phyloP scores from a whole-genome alignment of 129 eudicot genomes.

The Artemisia annua region DNA sequence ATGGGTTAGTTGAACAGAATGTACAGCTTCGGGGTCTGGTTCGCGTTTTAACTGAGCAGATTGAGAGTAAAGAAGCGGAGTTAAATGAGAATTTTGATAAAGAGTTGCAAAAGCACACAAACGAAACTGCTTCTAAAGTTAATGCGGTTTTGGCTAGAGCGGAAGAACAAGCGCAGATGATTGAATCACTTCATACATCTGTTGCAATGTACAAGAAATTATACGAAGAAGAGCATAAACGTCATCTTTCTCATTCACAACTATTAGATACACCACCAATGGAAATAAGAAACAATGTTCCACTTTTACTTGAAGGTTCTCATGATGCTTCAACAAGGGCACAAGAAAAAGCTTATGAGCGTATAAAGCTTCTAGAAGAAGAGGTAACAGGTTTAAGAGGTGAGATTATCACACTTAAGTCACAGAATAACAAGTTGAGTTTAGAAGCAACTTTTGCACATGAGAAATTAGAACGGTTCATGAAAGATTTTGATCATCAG shows the following conservation, averaged over 20 bases:
- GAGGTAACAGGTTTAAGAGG: slow-evolving; percentile 55
- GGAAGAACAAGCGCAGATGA: slow-evolving; percentile 85
- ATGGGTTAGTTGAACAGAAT: slow-evolving; percentile 92
- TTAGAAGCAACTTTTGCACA: slow-evolving; percentile 70
- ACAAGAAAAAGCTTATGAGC: slow-evolving; percentile 58
- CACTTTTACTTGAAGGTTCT: slow-evolving; percentile 51
- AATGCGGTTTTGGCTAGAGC: slow-evolving; percentile 75
- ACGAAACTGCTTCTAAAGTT: slow-evolving; percentile 76
- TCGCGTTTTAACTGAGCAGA: slow-evolving; percentile 75
- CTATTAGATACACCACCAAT: slow-evolving; percentile 35
- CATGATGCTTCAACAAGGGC: slow-evolving; percentile 56
- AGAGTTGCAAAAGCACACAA: slow-evolving; percentile 59
- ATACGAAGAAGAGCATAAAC: slow-evolving; percentile 84
- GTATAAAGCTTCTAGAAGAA: slow-evolving; percentile 67
- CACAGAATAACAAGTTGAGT: slow-evolving; percentile 69
- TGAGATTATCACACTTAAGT: slow-evolving; percentile 55
- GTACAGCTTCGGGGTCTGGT: slow-evolving; percentile 84
- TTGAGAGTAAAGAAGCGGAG: slow-evolving; percentile 65
- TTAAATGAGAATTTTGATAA: slow-evolving; percentile 67
- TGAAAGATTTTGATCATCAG: slow-evolving; percentile 82
- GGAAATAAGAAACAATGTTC: slow-evolving; percentile 44
- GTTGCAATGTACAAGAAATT: slow-evolving; percentile 86
- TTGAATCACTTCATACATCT: slow-evolving; percentile 87
- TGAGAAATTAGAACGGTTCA: slow-evolving; percentile 70
- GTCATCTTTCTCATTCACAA: slow-evolving; percentile 35